Base-by-base conservation (phyloP, 2,329 filamentous ascomycete genomes). In the Coleophoma crateriformis region DNA sequence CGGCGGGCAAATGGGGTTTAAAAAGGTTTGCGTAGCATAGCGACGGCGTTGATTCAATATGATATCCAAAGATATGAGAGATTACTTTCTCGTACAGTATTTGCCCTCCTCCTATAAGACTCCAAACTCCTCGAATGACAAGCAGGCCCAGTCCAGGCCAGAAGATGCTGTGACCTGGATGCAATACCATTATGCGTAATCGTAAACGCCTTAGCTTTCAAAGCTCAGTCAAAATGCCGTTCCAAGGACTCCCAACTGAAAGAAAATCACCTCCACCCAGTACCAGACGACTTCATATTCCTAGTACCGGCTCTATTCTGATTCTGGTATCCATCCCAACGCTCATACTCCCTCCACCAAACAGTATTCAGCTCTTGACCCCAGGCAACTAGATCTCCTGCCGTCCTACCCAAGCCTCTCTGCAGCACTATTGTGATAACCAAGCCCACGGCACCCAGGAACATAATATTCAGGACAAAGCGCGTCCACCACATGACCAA, bases 401-500 rank as follows among this genome's bases (percentile, higher is more conserved):
- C 69, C 55, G 84, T 84, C 50, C 81, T 81, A 55, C 82, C 79
- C 14, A 85, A 64, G 0, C 90, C 84, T 2, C 88, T 72, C 61
- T 84, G 82, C 66, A 77, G 86, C 3, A 85, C 72, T 52, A 77
- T 74, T 15, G 82, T 71, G 0, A 74, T 73, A 0, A 82, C 39
- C 0, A 75, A 72, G 4, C 76, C 69, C 2, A 91, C 57, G 2
- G 71, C 65, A 1, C 76, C 77, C 81, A 83, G 94, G 55, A 90
- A 81, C 2, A 79, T 65, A 39, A 90, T 57, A 20, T 78, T 71
- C 54, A 88, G 66, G 11, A 76, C 74, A 49, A 95, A 63, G n/a
- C 78, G 73, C 47, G 90, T 79, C 82, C 89, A 90, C 72, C 84
- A 95, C 62, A 90, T 71, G 50, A 95, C 74, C 17, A 89, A 70